Percentiles rank a stretch among this genome's conserved stretches.
phyloP scores from a whole-genome alignment of 2,329 filamentous ascomycete species.

The Alternaria alternata region DNA sequence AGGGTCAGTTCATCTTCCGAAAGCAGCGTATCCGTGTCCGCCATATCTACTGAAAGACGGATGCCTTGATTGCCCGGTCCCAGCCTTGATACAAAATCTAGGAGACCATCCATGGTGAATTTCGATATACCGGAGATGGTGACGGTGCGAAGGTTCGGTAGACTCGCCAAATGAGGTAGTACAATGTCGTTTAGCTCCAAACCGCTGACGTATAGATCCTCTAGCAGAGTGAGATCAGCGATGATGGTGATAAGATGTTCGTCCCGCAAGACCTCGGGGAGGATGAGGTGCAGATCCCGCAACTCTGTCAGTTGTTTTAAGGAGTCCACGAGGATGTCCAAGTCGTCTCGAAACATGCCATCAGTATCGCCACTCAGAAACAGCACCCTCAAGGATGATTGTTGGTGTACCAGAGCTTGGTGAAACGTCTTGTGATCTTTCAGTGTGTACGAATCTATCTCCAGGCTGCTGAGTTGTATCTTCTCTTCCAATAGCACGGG shows the following conservation, averaged over 20 bases:
- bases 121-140: conserved; percentile 63
- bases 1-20: conserved; percentile 50
- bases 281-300: conserved; percentile 60
- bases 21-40: conserved; percentile 54
- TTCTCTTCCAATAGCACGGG: conserved; percentile 58
- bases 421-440: conserved; percentile 63
- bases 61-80: conserved; percentile 54
- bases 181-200: conserved; percentile 62
- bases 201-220: conserved; percentile 66
- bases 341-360: conserved; percentile 56
- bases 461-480: conserved; percentile 58
- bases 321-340: conserved; percentile 60
- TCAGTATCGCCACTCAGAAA: conserved; percentile 59
- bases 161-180: conserved; percentile 54
- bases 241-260: conserved; percentile 61
- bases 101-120: conserved; percentile 63
- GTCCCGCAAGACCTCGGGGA: conserved; percentile 61
- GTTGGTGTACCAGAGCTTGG: conserved; percentile 61
- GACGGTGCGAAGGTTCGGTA: conserved; percentile 61
- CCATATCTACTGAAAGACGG: conserved; percentile 55
- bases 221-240: conserved; percentile 57
- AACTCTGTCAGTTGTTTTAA: conserved; percentile 63
- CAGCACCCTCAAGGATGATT: conserved; percentile 57
- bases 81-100: conserved; percentile 54
- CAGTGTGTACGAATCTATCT: conserved; percentile 59